A percentile compares a stretch with the other conserved stretches of the same genome.
Conservation (phyloP, 768 basidiomycete genomes). For the Lactarius psammicola region DNA sequence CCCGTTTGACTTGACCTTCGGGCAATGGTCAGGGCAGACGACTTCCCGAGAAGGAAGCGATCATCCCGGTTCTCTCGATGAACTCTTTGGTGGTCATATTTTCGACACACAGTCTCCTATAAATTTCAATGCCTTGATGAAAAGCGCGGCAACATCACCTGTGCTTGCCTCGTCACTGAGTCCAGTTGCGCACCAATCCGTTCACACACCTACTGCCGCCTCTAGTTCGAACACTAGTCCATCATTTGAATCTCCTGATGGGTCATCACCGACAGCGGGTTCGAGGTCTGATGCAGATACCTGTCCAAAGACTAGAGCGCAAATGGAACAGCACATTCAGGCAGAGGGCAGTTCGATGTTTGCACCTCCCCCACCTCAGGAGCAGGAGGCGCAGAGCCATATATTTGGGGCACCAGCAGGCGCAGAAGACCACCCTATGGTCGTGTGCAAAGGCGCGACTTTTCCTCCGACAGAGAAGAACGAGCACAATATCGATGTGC, state of each 20-base stretch:
- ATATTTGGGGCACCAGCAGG: constrained; percentile 44
- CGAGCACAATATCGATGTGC: constrained; percentile 72
- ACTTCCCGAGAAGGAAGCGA: constrained; percentile 30
- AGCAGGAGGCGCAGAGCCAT: constrained; percentile 4
- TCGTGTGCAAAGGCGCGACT: constrained; percentile 64
- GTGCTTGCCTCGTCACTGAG: constrained; percentile 40
- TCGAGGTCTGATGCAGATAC: constrained; percentile 25
- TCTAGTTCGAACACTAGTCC: constrained; percentile 29
- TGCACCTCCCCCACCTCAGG: constrained; percentile 31
- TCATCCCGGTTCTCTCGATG: constrained; percentile 45
- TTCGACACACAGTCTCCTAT: constrained; percentile 33
- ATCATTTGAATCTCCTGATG: constrained; percentile 29
- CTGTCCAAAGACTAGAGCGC: constrained; percentile 58
- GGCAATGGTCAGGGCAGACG: constrained; percentile 34
- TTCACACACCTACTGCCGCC: constrained; percentile 7
- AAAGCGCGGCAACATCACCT: constrained; percentile 30
- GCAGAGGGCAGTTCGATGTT: constrained; percentile 63
- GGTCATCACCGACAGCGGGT: constrained; percentile 24
- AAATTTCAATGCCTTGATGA: constrained; percentile 23
- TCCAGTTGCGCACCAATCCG: constrained; percentile 52
- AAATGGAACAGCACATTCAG: constrained; percentile 50
- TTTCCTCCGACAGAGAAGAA: constrained; percentile 69
- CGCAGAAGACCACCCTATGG: constrained; percentile 48
- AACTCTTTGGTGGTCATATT: constrained; percentile 45
- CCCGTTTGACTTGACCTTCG: constrained; percentile 49